Conservation (phyloP, 352 stramenopile species). For the Pythium rhizo-oryzae region DNA sequence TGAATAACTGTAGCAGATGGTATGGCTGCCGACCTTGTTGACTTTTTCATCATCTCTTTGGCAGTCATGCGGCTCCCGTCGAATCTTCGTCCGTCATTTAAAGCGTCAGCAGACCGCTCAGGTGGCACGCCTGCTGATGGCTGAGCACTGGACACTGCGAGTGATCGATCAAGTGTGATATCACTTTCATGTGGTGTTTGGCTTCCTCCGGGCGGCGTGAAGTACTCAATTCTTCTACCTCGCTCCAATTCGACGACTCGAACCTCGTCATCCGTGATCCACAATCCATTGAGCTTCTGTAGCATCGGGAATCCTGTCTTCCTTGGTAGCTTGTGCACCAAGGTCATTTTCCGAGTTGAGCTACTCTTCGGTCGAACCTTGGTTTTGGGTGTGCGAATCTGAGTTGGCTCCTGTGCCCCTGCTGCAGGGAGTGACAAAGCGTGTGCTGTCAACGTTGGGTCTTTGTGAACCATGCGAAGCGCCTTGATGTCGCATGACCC, state of each 20-base stretch:
- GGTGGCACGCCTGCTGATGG: background rate
- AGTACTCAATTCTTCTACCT: slow-evolving; percentile 53
- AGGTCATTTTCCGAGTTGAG: slow-evolving; percentile 26
- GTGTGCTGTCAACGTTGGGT: slow-evolving; percentile 37
- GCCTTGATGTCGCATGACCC: slow-evolving; percentile 35
- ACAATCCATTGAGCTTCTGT: slow-evolving; percentile 55
- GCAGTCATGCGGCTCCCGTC: slow-evolving; percentile 73
- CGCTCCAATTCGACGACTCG: slow-evolving; percentile 52
- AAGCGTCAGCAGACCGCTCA: background rate
- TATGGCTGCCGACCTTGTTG: slow-evolving; percentile 46
- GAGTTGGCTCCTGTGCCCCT: background rate
- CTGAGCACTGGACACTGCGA: background rate
- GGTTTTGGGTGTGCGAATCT: background rate
- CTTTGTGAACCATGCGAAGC: slow-evolving; percentile 44
- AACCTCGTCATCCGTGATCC: slow-evolving; percentile 62
- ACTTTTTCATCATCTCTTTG: slow-evolving; percentile 54
- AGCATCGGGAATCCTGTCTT: slow-evolving; percentile 65
- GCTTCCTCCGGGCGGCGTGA: background rate
- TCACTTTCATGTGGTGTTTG: background rate
- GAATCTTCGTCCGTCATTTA: slow-evolving; percentile 26
- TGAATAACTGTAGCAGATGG: slow-evolving; percentile 43
- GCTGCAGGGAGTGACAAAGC: background rate
- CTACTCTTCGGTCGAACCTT: background rate
- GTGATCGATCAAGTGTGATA: background rate
- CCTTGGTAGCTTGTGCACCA: slow-evolving; percentile 50